A percentile compares a stretch with the other conserved stretches of the same genome.
Conservation (phyloP, 2,329 filamentous ascomycete genomes). For the Colletotrichum camelliae region DNA sequence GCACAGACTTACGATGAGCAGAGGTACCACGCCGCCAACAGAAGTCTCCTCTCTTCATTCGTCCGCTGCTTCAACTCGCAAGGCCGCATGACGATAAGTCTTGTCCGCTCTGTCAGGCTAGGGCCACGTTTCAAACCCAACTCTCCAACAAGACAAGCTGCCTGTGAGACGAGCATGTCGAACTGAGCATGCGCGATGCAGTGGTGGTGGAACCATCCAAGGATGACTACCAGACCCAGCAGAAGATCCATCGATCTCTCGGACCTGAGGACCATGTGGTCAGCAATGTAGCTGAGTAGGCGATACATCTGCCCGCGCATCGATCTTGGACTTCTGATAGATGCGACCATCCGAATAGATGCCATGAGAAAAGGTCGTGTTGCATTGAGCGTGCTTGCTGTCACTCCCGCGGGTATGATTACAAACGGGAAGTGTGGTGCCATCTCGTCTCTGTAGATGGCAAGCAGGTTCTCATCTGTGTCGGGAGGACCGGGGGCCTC, state of each 20-base stretch:
- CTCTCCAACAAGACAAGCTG: constrained; percentile 51
- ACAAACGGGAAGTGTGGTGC: constrained; percentile 54
- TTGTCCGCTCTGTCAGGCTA: constrained; percentile 44
- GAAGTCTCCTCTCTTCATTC: constrained; percentile 56
- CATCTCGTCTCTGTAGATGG: constrained; percentile 48
- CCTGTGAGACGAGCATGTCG: constrained; percentile 54
- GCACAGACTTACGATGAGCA: constrained; percentile 50
- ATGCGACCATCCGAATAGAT: constrained; percentile 55
- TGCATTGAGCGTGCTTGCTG: constrained; percentile 40
- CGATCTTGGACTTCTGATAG: constrained; percentile 48
- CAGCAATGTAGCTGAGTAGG: constrained; percentile 50
- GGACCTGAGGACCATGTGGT: constrained; percentile 54
- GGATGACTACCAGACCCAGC: constrained; percentile 52
- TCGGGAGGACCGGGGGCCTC: constrained; percentile 45
- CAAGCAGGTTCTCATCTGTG: constrained; percentile 51
- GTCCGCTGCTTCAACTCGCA: constrained; percentile 43
- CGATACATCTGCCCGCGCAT: constrained; percentile 57
- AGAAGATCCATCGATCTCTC: constrained; percentile 56
- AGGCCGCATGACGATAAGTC: constrained; percentile 46
- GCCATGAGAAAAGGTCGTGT: constrained; percentile 54
- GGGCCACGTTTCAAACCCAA: constrained; percentile 50
- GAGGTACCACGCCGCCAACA: constrained; percentile 61
- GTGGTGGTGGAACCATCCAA: constrained; percentile 60
- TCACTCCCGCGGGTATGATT: constrained; percentile 40
- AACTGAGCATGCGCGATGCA: constrained; percentile 59